phyloP scores from a whole-genome alignment of 2,329 filamentous ascomycete species.

The Dactylellina sp. region DNA sequence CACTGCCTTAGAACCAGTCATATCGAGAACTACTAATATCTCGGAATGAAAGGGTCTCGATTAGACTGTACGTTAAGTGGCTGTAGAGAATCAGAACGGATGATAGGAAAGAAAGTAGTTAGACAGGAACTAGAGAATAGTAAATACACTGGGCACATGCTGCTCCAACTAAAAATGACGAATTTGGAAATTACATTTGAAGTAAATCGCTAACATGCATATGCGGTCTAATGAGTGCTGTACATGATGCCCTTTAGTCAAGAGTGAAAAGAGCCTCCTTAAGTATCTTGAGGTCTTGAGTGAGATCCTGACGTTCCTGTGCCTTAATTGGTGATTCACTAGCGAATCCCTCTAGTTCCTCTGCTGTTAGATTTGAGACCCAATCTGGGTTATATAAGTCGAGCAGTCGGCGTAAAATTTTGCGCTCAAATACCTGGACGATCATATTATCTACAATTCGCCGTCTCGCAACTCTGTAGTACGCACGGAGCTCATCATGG shows the following conservation, averaged over 20 bases:
- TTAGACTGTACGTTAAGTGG: no score
- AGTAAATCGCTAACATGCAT: no score
- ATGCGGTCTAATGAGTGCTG: no score
- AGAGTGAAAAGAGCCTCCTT: slow-evolving; percentile 18
- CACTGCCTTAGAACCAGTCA: no score
- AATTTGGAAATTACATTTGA: no score
- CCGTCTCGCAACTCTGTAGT: slow-evolving; percentile 33
- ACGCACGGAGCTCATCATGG: slow-evolving; percentile 35
- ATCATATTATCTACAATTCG: slow-evolving; percentile 38
- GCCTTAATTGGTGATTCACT: slow-evolving; percentile 22
- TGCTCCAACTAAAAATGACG: no score
- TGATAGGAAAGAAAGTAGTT: no score
- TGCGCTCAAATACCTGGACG: slow-evolving; percentile 36
- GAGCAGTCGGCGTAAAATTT: slow-evolving; percentile 17
- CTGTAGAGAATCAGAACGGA: no score
- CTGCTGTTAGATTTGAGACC: background rate
- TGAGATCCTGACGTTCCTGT: slow-evolving; percentile 17
- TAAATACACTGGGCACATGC: no score
- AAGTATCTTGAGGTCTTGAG: slow-evolving; percentile 17
- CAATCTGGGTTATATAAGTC: slow-evolving; percentile 14
- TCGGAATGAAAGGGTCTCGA: no score
- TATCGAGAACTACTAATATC: no score
- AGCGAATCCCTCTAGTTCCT: slow-evolving; percentile 15
- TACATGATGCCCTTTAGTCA: background rate
- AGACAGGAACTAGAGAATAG: no score